phyloP scores from a whole-genome alignment of 1,139 yeast genomes.

The Arxiozyma bovina region DNA sequence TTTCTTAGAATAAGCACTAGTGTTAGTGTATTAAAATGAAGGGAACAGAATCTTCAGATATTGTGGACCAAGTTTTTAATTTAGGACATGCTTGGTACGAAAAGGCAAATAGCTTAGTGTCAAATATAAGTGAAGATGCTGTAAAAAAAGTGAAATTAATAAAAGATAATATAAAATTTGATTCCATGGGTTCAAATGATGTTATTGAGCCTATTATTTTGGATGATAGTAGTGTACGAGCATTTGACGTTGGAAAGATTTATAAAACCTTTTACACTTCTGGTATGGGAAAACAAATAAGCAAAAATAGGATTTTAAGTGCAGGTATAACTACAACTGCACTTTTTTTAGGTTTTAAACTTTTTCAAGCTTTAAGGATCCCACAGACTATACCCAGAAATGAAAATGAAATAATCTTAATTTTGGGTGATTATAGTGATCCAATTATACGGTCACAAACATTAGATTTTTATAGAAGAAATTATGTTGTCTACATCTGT shows the following conservation, averaged over 20 bases:
- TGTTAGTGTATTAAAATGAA: not conserved
- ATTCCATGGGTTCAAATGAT: not conserved
- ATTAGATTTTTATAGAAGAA: slow-evolving; percentile 29
- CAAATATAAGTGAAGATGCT: slow-evolving; percentile 8
- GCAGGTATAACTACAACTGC: slow-evolving; percentile 15
- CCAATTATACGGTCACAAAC: slow-evolving; percentile 31
- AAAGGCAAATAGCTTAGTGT: slow-evolving; percentile 6
- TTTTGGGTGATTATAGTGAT: slow-evolving; percentile 30
- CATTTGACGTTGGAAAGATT: not conserved
- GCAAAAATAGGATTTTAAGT: slow-evolving; percentile 10
- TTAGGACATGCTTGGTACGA: slow-evolving; percentile 6
- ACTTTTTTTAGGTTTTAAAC: slow-evolving; percentile 14
- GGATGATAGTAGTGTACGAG: not conserved
- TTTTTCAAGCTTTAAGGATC: slow-evolving; percentile 7
- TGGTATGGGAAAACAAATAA: not conserved
- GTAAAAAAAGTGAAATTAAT: slow-evolving; percentile 8
- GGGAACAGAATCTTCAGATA: slow-evolving; percentile 8
- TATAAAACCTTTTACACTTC: not conserved
- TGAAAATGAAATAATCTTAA: slow-evolving; percentile 13
- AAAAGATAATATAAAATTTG: slow-evolving; percentile 1
- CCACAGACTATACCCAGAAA: slow-evolving; percentile 19
- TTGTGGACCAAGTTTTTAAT: slow-evolving; percentile 15
- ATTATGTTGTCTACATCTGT: slow-evolving; percentile 28
- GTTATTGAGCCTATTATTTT: not conserved
- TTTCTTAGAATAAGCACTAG: not conserved